phyloP scores from a whole-genome alignment of 352 stramenopile species.

The Globisporangium camurandrum region DNA sequence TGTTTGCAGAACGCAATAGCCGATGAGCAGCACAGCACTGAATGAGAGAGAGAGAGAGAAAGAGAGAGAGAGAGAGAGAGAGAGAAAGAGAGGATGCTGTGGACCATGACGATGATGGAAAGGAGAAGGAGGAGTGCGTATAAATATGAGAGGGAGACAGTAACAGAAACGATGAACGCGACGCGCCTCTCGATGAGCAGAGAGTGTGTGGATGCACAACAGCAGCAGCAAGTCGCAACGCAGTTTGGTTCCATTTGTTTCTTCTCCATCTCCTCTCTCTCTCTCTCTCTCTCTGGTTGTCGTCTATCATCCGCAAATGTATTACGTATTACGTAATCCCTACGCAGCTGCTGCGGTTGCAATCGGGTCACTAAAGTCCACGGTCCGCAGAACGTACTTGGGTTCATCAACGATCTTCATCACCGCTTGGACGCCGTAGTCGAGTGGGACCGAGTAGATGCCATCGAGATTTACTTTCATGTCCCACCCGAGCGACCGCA shows the following conservation, averaged over 20 bases:
- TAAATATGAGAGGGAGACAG: neutral
- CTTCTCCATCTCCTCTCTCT: neutral
- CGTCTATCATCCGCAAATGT: no score
- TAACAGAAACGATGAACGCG: neutral
- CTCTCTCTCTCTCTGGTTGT: constrained; percentile 1
- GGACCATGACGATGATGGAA: no score
- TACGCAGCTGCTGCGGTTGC: neutral
- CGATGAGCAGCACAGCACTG: neutral
- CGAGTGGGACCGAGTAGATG: constrained; percentile 81
- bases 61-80: neutral
- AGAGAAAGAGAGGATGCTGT: neutral
- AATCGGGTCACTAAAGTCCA: constrained; percentile 46
- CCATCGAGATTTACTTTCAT: constrained; percentile 86
- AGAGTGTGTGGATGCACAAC: constrained; percentile 1
- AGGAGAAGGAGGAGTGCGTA: no score
- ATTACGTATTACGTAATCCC: no score
- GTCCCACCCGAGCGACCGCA: constrained; percentile 85
- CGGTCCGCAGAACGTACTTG: constrained; percentile 80
- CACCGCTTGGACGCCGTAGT: constrained; percentile 86
- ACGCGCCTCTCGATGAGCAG: constrained; percentile 11
- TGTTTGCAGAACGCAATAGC: constrained; percentile 62
- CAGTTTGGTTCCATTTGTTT: neutral
- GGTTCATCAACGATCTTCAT: constrained; percentile 86
- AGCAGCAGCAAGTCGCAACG: no score
- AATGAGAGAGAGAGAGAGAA: constrained; percentile 1